Evolutionary conservation across 2,329 filamentous ascomycete species (phyloP), one percentile per base, ranked within the genome.

Genomic region (Aureobasidium namibiae): DNA sequence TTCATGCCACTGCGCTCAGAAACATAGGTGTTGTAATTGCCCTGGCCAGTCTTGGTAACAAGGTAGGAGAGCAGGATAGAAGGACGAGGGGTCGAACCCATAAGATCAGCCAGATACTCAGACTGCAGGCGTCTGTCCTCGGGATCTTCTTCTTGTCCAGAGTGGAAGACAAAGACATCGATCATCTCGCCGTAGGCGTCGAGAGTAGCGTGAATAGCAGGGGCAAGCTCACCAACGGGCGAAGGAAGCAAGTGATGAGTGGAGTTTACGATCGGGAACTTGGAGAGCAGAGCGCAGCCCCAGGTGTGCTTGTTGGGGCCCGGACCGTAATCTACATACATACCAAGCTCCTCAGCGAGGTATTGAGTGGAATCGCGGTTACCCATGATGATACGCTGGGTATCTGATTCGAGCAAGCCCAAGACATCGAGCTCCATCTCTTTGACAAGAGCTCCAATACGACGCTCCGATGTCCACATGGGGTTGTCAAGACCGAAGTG

Each of bases 261-360:
- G 1, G 90, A 96, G 75, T 97, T 96, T 61, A 99, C 74, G 67
- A 99, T 99, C 3, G 94, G 94, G 78, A 97, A 99, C 70, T 97
- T 97, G 67, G 91, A 96, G 4, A 99, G 81, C 45, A 99, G 80
- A 23, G 92, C 94, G 10, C 87, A 84, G 54, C 94, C 94, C 94
- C 94, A 99, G 0, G 94, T 99, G 76, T 99, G 94, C 77, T 97
- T 99, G 81, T 99, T 96, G 7, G 94, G 94, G 1, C 94, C 94
- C 31, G 94, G 94, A 59, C 94, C 94, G 68, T 91, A 96, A 76
- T 99, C 94, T 52, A 95, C 92, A 69, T 96, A 99, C 94, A 99
- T 99, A 66, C 94, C 94, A 11, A 99, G 82, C 65, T 99, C 92
- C 72, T 97, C 92, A 21, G 94, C 92, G 9, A 99, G 82, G 74